Conservation (phyloP, 305 asterid genomes). For the Andrographis paniculata region DNA sequence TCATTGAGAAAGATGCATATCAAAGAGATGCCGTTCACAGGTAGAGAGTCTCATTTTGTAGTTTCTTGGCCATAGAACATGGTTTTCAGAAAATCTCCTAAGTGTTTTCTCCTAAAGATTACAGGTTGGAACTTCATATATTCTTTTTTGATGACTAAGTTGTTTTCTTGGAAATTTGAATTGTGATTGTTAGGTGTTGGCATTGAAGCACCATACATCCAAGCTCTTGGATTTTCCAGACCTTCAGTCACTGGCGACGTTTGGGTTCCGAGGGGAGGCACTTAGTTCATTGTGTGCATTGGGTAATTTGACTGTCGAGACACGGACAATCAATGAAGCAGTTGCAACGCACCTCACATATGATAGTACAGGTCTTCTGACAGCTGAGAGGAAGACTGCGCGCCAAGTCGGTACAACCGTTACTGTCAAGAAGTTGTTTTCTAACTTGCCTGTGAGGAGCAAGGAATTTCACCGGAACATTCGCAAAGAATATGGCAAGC, state of each 20-base stretch:
- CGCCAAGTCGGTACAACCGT: constrained; percentile 94
- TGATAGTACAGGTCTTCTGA: constrained; percentile 55
- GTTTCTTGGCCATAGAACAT: constrained; percentile 2
- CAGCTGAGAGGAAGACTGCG: constrained; percentile 75
- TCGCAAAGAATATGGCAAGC: constrained; percentile 88
- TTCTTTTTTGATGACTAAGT: constrained; percentile 7
- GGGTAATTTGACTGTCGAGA: constrained; percentile 87
- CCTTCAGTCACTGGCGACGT: constrained; percentile 74
- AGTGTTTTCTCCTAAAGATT: constrained; percentile 5
- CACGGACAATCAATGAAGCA: constrained; percentile 67
- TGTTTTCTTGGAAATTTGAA: neutral
- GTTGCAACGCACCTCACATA: constrained; percentile 86
- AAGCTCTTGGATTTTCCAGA: constrained; percentile 80
- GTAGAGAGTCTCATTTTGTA: constrained; percentile 1
- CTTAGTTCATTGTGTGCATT: constrained; percentile 81
- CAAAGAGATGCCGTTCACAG: neutral
- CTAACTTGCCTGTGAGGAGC: constrained; percentile 87
- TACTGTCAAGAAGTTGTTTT: constrained; percentile 81
- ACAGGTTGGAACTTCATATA: constrained; percentile 4
- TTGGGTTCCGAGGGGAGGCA: constrained; percentile 98
- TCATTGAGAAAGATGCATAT: neutral
- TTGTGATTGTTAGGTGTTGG: constrained; percentile 47
- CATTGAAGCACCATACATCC: constrained; percentile 87
- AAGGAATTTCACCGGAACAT: constrained; percentile 79
- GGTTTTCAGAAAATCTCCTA: neutral